Evolutionary conservation across 2,329 filamentous ascomycete genomes (phyloP), one percentile per base, ranked within the genome.

Genomic region (Cladosporium halotolerans): DNA sequence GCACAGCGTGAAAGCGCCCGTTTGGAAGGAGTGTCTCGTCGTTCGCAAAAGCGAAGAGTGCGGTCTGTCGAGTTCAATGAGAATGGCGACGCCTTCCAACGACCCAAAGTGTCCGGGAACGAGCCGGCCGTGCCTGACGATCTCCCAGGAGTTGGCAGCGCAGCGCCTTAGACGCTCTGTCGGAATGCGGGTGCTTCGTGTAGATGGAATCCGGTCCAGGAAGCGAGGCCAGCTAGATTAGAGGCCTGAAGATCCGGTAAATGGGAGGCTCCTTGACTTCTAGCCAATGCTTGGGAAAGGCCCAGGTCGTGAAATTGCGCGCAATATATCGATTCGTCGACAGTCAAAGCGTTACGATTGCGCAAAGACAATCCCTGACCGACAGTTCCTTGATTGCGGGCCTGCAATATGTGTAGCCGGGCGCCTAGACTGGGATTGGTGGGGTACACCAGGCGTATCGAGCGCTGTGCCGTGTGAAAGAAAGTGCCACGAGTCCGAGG

Each of bases 51-150:
- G 46, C 46, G 46, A 38, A 32, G 38, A 40, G 46, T 38, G 23
- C 23, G 23, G 23, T 28, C 23, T 28, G 5, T 28, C 38, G 36
- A 28, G 23, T 28, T 49, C 33, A 16, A 49, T 49, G 41, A 34
- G 11, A 34, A 19, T 33, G 19, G 14, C 38, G 36, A 9, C 34
- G 34, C 4, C 34, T 32, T 23, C 38, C 46, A 38, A 16, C 46
- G 40, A 49, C 38, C 38, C 46, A 41, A 41, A 11, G 13, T 31
- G 33, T 13, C 16, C 31, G 38, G 16, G 8, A 44, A 36, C 40
- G 48, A 51, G 48, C 48, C 48, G 52, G 46, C 41, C 55, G 57
- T 55, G 52, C 50, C 48, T 51, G 48, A 38, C 32, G 53, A 55
- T 55, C 49, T 40, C 54, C 45, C 44, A 55, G 40, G 52, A 58